A percentile compares a stretch with the other conserved stretches of the same genome.
These are phyloP conservation scores for Verticillium tricorpus DNA, from an alignment of 2,329 filamentous ascomycete species.

Conservation along the genomic window DNA sequence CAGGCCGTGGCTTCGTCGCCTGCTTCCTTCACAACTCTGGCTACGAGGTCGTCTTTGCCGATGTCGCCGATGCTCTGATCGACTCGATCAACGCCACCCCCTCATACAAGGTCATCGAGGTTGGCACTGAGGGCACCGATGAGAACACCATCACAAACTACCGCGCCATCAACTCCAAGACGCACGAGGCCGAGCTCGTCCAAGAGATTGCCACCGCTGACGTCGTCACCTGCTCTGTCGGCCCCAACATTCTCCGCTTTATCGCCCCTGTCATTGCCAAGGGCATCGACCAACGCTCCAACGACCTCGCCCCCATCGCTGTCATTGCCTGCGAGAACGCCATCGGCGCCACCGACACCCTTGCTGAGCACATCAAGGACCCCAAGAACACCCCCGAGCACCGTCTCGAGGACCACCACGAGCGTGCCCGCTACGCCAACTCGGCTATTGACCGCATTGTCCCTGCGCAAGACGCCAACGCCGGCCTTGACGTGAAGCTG, in stretches of 20 bases:
- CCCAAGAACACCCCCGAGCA: conserved; percentile 65
- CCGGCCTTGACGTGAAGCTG: conserved; percentile 85
- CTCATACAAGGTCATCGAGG: conserved; percentile 89
- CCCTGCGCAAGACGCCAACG: conserved; percentile 75
- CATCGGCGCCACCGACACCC: conserved; percentile 87
- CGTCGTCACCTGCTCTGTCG: conserved; percentile 93
- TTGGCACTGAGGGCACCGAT: conserved; percentile 76
- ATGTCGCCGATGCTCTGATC: conserved; percentile 84
- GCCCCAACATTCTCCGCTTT: conserved; percentile 92
- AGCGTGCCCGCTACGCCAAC: conserved; percentile 88
- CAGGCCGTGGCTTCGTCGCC: conserved; percentile 74
- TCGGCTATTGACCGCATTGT: conserved; percentile 98
- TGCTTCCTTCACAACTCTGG: conserved; percentile 92
- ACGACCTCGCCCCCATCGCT: conserved; percentile 62
- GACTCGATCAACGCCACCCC: conserved; percentile 68
- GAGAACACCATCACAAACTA: conserved; percentile 89
- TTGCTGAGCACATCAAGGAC: conserved; percentile 75
- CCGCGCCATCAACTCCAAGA: conserved; percentile 92
- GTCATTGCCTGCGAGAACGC: conserved; percentile 99
- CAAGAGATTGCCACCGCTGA: conserved; percentile 84
- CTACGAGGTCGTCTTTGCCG: conserved; percentile 94
- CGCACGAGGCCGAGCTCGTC: conserved; percentile 74
- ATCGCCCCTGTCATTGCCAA: conserved; percentile 95
- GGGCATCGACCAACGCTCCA: conserved; percentile 76
- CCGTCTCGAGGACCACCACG: conserved; percentile 62